Evolutionary conservation across 1,139 yeast genomes (phyloP), one percentile per base, ranked within the genome.

Genomic region (Taphrina sp.): DNA sequence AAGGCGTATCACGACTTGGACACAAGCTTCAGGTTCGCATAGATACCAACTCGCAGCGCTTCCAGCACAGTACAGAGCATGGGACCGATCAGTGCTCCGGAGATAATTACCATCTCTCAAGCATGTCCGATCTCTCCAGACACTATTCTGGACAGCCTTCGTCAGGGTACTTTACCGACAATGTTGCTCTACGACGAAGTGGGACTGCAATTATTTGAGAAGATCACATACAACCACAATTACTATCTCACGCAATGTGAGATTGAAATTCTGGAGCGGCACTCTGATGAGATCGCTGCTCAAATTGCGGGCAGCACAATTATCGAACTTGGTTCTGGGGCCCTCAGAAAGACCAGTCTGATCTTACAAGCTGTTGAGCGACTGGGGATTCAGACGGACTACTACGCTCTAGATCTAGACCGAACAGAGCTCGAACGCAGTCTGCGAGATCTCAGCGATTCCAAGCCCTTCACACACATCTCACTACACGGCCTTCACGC

Each of bases 341-440:
- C 59, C 24, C 56, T 62, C 31, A 51, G 58, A 8, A 62, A 62
- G 56, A 62, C 64, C 2, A 44, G 55, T 16, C 37, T 60, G 22
- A 43, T 62, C 5, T 45, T 62, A n/a, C 43, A 54, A 17, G 62
- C 62, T 12, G 56, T 62, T 12, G 64, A 61, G 16, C 26, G 47
- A 8, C 52, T 39, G 2, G 47, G 47, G 16, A 60, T 57, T 34
- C 37, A 39, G 8, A 45, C 58, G 7, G 44, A 52, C 3, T 62
- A 61, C 45, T 62, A 61, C 43, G 64, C 64, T 1, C 56, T 62
- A n/a, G 64, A 62, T 34, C 59, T 62, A 14, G 58, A 60, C 16
- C 22, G 35, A 5, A 28, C 52, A 4, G 64, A 62, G 34, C 57
- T 62, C 3, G 59, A 60, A 28, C 52, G 49, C 12, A 36, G 60